phyloP scores from a whole-genome alignment of 305 asterid species.

The Fraxinus baroniana region DNA sequence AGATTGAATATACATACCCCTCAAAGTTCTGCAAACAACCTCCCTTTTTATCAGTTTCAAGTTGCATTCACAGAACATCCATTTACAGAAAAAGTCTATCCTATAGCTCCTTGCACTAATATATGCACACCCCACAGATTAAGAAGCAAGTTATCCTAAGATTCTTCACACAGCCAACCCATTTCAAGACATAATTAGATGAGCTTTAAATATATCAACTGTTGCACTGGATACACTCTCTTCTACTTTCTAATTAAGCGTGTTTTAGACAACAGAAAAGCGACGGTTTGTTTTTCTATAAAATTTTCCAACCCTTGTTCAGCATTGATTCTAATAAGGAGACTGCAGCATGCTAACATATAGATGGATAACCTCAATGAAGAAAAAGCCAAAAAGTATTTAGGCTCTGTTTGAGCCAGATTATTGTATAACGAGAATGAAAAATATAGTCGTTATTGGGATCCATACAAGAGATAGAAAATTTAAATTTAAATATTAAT shows the following conservation, averaged over 20 bases:
- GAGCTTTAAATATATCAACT: neutral
- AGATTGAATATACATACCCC: neutral
- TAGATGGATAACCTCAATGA: neutral
- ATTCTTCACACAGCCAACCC: neutral
- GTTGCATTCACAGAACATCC: neutral
- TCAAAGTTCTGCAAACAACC: neutral
- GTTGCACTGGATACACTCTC: neutral
- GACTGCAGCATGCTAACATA: neutral
- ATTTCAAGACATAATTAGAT: neutral
- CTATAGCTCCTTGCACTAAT: neutral
- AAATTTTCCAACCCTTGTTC: neutral
- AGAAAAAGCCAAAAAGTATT: neutral
- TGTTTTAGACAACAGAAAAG: neutral
- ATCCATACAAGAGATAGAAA: too few relatives aligned
- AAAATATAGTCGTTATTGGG: too few relatives aligned
- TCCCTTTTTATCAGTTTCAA: neutral
- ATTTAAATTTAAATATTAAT: too few relatives aligned
- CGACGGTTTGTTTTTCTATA: neutral
- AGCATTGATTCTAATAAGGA: neutral
- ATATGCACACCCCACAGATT: neutral
- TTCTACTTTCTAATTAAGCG: neutral
- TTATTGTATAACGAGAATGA: too few relatives aligned
- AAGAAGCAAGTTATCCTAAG: neutral
- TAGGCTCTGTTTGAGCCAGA: too few relatives aligned
- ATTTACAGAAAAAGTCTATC: neutral